phyloP scores from a whole-genome alignment of 2,329 filamentous ascomycete species.

The Paecilomyces dactylethromorphus region DNA sequence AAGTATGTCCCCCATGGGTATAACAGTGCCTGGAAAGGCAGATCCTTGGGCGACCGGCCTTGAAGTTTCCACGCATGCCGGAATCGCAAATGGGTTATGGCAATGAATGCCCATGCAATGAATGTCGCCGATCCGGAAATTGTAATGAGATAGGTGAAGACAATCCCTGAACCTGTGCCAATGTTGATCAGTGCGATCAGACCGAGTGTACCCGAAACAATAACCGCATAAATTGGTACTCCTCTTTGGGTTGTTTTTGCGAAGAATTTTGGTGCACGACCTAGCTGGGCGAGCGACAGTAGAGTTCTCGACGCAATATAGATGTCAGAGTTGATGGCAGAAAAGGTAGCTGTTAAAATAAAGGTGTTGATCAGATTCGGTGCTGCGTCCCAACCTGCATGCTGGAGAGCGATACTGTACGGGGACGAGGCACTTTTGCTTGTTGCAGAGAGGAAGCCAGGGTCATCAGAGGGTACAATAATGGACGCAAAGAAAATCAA shows the following conservation, averaged over 20 bases:
- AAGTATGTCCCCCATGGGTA: too few species aligned
- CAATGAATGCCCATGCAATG: slow-evolving; percentile 6
- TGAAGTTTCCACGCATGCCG: too few species aligned
- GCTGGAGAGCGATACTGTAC: slow-evolving; percentile 35
- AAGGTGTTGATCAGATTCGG: slow-evolving; percentile 34
- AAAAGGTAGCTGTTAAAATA: slow-evolving; percentile 34
- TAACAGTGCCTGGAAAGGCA: too few species aligned
- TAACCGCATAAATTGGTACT: slow-evolving; percentile 37
- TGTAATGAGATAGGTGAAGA: slow-evolving; percentile 41
- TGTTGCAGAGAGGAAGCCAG: slow-evolving; percentile 41
- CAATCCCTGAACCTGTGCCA: slow-evolving; percentile 53
- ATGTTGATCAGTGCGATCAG: slow-evolving; percentile 64
- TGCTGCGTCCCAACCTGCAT: slow-evolving; percentile 26
- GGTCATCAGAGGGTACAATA: slow-evolving; percentile 58
- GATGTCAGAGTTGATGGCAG: slow-evolving; percentile 34
- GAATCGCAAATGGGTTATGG: neutral
- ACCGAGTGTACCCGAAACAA: slow-evolving; percentile 45
- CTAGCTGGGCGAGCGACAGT: slow-evolving; percentile 53
- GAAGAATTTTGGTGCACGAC: slow-evolving; percentile 37
- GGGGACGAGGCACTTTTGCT: slow-evolving; percentile 29
- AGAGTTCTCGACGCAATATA: slow-evolving; percentile 57
- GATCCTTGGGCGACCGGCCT: too few species aligned
- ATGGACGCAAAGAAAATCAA: slow-evolving; percentile 61
- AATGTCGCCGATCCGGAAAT: slow-evolving; percentile 26
- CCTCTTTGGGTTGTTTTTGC: slow-evolving; percentile 34